A percentile compares a stretch with the other conserved stretches of the same genome.
Evolutionary conservation across 768 basidiomycete species (phyloP).

Genomic region (Lentinula guzmanii): DNA sequence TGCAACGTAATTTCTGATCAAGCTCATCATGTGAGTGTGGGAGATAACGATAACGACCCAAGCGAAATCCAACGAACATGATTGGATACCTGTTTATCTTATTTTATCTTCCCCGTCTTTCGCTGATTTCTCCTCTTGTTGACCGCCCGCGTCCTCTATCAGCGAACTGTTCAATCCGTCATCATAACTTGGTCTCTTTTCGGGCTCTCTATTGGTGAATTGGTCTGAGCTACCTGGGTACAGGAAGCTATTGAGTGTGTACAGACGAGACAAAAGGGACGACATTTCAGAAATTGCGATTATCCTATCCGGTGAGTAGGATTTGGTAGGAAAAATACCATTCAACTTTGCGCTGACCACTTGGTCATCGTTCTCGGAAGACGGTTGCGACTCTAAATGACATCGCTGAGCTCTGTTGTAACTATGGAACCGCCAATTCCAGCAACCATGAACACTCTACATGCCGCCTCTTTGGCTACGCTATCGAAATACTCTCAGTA

Average conservation of each 20-base stretch:
- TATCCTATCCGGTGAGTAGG: neutral
- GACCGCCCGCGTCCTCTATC: neutral
- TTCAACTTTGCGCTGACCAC: neutral
- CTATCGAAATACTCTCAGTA: conserved; percentile 17
- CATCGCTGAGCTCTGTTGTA: neutral
- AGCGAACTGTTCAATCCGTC: neutral
- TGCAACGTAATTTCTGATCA: neutral
- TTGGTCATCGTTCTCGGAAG: no score
- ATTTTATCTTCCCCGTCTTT: conserved; percentile 8
- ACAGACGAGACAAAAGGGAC: neutral
- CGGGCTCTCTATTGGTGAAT: neutral
- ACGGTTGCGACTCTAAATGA: neutral
- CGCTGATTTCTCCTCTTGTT: neutral
- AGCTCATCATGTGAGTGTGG: neutral
- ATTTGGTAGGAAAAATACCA: no score
- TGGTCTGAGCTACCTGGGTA: neutral
- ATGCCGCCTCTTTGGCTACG: conserved; percentile 15
- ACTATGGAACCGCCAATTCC: neutral
- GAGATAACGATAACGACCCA: neutral
- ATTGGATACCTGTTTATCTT: conserved; percentile 4
- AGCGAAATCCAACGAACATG: neutral
- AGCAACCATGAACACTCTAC: neutral
- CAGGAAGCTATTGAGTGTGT: neutral
- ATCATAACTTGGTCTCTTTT: neutral
- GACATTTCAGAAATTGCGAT: neutral